phyloP scores from a whole-genome alignment of 164 flowering plant genomes.

The Sedum album region DNA sequence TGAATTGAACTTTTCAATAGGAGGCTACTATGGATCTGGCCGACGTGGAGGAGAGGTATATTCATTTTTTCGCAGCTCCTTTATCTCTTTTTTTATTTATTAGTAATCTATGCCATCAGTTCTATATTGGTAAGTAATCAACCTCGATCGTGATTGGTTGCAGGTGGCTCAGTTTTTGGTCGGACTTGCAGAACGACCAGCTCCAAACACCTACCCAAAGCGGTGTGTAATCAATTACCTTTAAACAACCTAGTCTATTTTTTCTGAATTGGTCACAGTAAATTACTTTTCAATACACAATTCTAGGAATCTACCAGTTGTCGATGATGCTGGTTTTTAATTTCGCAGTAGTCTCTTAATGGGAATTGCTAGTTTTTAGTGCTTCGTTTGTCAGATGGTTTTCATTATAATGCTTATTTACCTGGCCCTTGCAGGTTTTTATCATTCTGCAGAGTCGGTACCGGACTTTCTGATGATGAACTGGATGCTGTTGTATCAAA shows the following conservation, averaged over 20 bases:
- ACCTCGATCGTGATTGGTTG: conserved; percentile 8
- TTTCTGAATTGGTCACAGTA: neutral
- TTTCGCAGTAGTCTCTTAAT: too few relatives aligned
- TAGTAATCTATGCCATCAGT: neutral
- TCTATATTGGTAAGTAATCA: neutral
- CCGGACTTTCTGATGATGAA: conserved; percentile 93
- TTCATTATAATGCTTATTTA: neutral
- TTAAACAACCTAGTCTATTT: neutral
- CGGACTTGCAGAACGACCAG: conserved; percentile 77
- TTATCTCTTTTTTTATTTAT: neutral
- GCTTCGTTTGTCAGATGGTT: neutral
- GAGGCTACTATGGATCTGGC: conserved; percentile 97
- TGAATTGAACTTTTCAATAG: conserved; percentile 24
- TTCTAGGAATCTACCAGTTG: neutral
- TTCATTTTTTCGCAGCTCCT: conserved; percentile 5
- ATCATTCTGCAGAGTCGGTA: conserved; percentile 93
- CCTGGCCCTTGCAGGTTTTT: conserved; percentile 43
- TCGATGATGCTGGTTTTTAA: neutral
- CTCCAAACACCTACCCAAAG: conserved; percentile 54
- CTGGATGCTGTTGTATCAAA: conserved; percentile 69
- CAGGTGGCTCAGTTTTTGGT: conserved; percentile 93
- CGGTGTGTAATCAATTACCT: conserved; percentile 39
- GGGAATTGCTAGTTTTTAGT: neutral
- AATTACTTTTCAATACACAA: neutral
- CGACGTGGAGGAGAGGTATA: conserved; percentile 89